Evolutionary conservation across 2,329 filamentous ascomycete genomes (phyloP).

Genomic region (Nectriaceae sp.): DNA sequence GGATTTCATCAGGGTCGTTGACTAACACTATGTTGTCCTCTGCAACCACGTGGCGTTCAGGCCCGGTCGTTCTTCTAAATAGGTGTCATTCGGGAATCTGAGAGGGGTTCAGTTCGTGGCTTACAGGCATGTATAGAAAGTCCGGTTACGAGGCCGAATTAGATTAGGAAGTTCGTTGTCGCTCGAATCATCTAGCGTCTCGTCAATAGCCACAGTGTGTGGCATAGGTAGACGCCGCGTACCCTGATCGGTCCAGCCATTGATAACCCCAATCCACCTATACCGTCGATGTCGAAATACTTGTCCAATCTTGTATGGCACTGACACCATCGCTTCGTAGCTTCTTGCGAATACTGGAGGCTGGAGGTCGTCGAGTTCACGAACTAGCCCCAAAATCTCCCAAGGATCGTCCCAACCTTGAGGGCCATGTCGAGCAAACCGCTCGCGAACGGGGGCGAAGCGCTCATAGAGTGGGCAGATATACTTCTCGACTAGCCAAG

Average conservation of each 20-base stretch:
- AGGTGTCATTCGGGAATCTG: constrained; percentile 4
- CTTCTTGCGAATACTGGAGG: constrained; percentile 38
- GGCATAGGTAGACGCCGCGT: constrained; percentile 29
- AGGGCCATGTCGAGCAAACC: constrained; percentile 27
- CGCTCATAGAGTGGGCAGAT: constrained; percentile 60
- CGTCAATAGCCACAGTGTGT: constrained; percentile 28
- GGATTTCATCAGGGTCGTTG: constrained; percentile 46
- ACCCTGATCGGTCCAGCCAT: constrained; percentile 74
- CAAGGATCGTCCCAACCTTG: constrained; percentile 33
- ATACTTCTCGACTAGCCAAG: constrained; percentile 69
- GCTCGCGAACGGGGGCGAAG: constrained; percentile 35
- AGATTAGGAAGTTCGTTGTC: constrained; percentile 29
- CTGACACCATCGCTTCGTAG: constrained; percentile 20
- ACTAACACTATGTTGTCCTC: constrained; percentile 79
- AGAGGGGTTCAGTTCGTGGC: constrained; percentile 37
- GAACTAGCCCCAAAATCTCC: constrained; percentile 37
- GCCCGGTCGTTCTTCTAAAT: constrained; percentile 34
- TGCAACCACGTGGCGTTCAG: constrained; percentile 42
- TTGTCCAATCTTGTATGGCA: constrained; percentile 71
- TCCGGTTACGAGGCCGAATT: constrained; percentile 42
- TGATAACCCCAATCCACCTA: constrained; percentile 77
- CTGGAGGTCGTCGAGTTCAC: constrained; percentile 45
- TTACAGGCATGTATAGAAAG: constrained; percentile 81
- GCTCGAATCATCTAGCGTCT: constrained; percentile 28
- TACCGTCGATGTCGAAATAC: constrained; percentile 84